Base-by-base conservation (phyloP, 2,329 filamentous ascomycete genomes). In the Orbilia blumenaviensis region DNA sequence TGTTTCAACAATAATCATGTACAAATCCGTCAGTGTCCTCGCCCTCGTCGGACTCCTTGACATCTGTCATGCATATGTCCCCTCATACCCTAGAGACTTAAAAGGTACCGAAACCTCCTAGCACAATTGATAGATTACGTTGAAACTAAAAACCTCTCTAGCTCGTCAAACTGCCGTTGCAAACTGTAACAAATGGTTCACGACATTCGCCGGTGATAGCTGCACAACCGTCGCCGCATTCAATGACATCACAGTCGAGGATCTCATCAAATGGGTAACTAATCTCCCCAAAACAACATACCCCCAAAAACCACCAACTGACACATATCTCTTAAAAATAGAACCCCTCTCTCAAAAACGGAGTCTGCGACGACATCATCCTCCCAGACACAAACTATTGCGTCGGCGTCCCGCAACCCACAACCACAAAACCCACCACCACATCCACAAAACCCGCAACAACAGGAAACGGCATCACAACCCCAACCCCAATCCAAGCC, bases 271-370 rank as follows among this genome's bases (percentile, higher is more conserved):
- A 46, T 68, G 41, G 50, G 52, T 61, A 68, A 61, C 23, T 7
- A 18, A 62, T n/a, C n/a, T n/a, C n/a, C n/a, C n/a, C n/a, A n/a
- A n/a, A n/a, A 14, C 8, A 16, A 36, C 23, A 42, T 25, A 41
- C 2, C 29, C 34, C 18, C 14, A 3, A 36, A 27, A 9, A 32
- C 18, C 18, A 21, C 8, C 4, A 16, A 6, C 42, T 66, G 56
- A 66, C 41, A 52, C 23, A 3, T 27, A 32, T 42, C 29, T 5
- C 14, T n/a, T n/a, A n/a, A n/a, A n/a, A 23, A 7, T 50, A 68
- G 64, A 68, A 68, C 21, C 64, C 64, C 41, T 50, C 50, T 8
- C 64, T 68, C 10, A 18, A 68, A 36, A 23, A n/a, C 4, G 64
- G 52, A 34, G 29, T 41, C 7, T 68, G 64, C 32, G 52, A 68